These are phyloP conservation scores for Ceratocystis destructans DNA, from an alignment of 2,329 filamentous ascomycete species.

Conservation along the genomic window DNA sequence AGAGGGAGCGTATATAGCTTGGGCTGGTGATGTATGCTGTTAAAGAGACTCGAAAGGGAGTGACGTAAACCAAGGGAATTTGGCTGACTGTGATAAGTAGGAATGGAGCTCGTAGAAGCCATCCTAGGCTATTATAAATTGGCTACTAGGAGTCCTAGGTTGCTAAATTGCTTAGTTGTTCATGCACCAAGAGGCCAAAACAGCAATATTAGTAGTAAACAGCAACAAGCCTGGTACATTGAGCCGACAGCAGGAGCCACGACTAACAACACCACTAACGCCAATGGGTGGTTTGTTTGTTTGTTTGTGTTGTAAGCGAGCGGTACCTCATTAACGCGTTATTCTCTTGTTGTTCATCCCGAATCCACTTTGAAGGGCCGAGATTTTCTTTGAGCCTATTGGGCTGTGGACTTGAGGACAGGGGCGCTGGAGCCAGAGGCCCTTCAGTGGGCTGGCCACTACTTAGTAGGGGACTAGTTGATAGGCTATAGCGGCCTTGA, in stretches of 20 bases:
- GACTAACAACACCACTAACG: neutral
- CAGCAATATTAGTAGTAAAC: neutral
- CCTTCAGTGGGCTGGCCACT: neutral
- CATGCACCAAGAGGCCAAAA: neutral
- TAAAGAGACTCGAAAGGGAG: neutral
- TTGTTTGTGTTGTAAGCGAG: neutral
- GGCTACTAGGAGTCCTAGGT: neutral
- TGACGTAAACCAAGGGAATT: neutral
- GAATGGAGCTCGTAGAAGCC: neutral
- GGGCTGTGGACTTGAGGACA: neutral
- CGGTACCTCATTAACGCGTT: neutral
- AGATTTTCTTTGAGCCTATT: neutral
- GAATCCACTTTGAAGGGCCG: neutral
- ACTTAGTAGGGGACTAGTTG: neutral
- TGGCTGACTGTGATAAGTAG: too few relatives aligned
- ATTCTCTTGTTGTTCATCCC: neutral
- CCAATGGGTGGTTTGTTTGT: neutral
- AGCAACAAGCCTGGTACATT: neutral
- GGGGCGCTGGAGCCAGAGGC: neutral
- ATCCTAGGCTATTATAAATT: neutral
- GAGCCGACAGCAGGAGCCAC: neutral
- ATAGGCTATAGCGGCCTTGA: neutral
- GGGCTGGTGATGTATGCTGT: neutral
- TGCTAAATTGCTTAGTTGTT: neutral
- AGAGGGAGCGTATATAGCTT: too few relatives aligned